Percentiles rank a stretch among this genome's conserved stretches.
These are phyloP conservation scores for Podila clonocystis DNA, from an alignment of 192 early-diverging fungal genomes.

Conservation along the genomic window DNA sequence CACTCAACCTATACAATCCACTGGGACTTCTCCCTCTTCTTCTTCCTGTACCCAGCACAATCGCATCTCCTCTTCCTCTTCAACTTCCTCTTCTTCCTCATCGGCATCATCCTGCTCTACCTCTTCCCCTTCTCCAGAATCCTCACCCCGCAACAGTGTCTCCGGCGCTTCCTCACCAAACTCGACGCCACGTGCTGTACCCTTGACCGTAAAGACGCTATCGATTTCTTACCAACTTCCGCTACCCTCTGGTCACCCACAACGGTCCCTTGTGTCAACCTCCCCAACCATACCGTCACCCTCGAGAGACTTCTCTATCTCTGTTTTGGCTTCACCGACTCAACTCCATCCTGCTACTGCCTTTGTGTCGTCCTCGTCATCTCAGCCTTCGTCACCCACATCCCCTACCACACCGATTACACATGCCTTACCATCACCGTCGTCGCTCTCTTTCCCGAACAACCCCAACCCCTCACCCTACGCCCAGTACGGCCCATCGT, in stretches of 20 bases:
- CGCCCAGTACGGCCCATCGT: not conserved
- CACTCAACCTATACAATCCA: not conserved
- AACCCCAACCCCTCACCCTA: not conserved
- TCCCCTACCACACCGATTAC: not conserved
- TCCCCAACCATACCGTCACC: not conserved
- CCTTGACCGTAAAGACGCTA: constrained; percentile 4
- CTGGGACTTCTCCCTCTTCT: not conserved
- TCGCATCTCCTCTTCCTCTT: not conserved
- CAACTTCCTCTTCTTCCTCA: not conserved
- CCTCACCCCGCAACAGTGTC: not conserved
- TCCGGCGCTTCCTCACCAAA: not conserved
- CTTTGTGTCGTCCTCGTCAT: not conserved
- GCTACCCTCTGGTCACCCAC: constrained; percentile 12
- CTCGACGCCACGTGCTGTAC: not conserved
- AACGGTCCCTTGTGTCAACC: constrained; percentile 5
- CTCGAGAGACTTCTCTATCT: constrained; percentile 4
- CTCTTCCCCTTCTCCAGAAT: not conserved
- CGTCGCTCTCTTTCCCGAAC: not conserved
- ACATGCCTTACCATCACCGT: not conserved
- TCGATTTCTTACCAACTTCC: constrained; percentile 34
- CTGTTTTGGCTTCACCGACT: not conserved
- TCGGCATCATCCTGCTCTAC: not conserved
- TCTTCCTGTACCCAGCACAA: not conserved
- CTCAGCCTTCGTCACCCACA: not conserved
- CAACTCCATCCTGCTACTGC: not conserved